Percentiles rank a stretch among this genome's conserved stretches.
Conservation (phyloP, 257 asterid genomes). For the Solanum peruvianum region DNA sequence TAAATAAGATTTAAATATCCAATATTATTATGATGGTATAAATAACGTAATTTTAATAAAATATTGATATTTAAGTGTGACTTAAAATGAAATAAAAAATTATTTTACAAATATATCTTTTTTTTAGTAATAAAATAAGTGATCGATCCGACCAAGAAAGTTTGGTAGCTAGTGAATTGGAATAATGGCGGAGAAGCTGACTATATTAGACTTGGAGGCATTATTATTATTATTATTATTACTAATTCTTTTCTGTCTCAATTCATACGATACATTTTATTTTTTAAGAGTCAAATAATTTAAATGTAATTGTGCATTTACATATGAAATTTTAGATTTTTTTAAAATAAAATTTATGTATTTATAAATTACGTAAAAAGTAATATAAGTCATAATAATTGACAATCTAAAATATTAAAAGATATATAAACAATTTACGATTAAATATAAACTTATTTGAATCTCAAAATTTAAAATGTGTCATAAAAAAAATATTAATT, state of each 20-base stretch:
- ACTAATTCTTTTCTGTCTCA: rapidly evolving
- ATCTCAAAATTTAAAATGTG: no score
- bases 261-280: no score
- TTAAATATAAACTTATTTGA: no score
- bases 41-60: not conserved
- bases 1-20: not conserved
- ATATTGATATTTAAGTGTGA: not conserved
- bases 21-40: not conserved
- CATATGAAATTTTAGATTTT: no score
- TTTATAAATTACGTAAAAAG: no score
- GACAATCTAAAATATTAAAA: no score
- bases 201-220: not conserved
- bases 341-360: no score
- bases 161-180: not conserved
- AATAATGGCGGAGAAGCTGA: not conserved
- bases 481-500: no score
- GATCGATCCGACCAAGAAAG: not conserved
- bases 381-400: no score
- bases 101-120: not conserved
- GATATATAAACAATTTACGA: no score
- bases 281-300: no score
- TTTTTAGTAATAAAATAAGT: not conserved
- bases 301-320: rapidly evolving
- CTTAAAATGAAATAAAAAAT: not conserved
- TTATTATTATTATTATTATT: not conserved